These are phyloP conservation scores for Argentina anserina DNA, from an alignment of 306 rosid species.

Conservation along the genomic window DNA sequence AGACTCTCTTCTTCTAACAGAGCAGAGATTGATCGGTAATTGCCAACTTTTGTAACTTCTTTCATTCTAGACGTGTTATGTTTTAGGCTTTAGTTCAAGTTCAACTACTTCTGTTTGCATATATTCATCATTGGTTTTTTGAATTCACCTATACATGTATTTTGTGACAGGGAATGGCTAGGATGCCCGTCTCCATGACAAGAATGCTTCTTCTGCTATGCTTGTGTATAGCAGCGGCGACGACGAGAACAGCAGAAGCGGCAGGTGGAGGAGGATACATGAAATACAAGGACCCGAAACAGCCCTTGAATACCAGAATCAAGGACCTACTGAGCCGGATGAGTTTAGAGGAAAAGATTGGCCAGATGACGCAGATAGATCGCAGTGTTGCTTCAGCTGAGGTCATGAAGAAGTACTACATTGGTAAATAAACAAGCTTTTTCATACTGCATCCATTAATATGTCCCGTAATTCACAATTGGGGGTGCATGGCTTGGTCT, in stretches of 20 bases:
- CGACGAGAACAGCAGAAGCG: background rate
- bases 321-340: slow-evolving; percentile 27
- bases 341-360: slow-evolving; percentile 38
- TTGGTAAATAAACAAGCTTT: slow-evolving; percentile 4
- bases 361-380: slow-evolving; percentile 41
- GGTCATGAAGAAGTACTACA: slow-evolving; percentile 30
- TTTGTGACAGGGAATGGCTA: slow-evolving; percentile 7
- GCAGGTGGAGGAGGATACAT: slow-evolving; percentile 5
- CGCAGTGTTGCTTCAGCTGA: slow-evolving; percentile 27
- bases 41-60: too few relatives aligned
- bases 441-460: background rate
- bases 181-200: background rate
- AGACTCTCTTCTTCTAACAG: background rate
- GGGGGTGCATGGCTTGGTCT: background rate
- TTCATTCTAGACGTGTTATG: background rate
- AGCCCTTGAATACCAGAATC: slow-evolving; percentile 22
- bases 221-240: background rate
- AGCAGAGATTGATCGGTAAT: background rate
- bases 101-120: background rate
- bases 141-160: background rate
- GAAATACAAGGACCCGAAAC: slow-evolving; percentile 33
- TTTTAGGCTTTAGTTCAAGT: too few relatives aligned
- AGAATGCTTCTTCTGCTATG: slow-evolving; percentile 14
- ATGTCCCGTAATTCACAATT: too few relatives aligned
- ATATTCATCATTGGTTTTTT: background rate